phyloP scores from a whole-genome alignment of 2,329 filamentous ascomycete species.

The Anthostomella pinea region DNA sequence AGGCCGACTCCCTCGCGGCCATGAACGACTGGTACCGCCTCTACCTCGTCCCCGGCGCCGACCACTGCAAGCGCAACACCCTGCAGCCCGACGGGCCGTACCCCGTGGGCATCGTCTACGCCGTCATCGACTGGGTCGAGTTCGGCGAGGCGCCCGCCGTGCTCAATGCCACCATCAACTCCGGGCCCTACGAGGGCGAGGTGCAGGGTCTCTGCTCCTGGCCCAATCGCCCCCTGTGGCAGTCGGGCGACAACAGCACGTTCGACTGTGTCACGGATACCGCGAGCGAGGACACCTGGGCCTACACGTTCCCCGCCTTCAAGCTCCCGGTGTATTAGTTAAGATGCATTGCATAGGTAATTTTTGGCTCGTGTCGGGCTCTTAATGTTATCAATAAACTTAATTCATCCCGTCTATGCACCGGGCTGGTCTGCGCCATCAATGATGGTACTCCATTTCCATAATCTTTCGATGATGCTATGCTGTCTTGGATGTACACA shows the following conservation, averaged over 20 bases:
- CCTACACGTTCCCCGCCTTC: no score
- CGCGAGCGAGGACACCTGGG: no score
- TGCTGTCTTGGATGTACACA: no score
- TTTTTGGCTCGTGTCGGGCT: no score
- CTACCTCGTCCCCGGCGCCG: conserved; percentile 52
- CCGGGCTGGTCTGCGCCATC: no score
- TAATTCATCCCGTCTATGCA: no score
- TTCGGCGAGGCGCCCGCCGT: conserved; percentile 45
- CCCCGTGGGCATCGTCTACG: conserved; percentile 62
- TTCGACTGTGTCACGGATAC: conserved; percentile 29
- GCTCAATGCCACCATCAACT: conserved; percentile 38
- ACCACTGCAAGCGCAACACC: conserved; percentile 47
- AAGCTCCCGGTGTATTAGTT: no score
- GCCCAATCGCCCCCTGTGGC: conserved; percentile 35
- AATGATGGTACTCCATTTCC: no score
- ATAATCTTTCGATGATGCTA: no score
- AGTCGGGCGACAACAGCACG: conserved; percentile 17
- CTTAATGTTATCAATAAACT: no score
- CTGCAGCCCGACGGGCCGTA: conserved; percentile 44
- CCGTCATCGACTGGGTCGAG: conserved; percentile 65
- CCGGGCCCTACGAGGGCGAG: conserved; percentile 31
- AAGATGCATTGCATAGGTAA: no score
- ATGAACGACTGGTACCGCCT: conserved; percentile 53
- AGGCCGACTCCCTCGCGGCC: conserved; percentile 37
- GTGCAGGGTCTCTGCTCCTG: conserved; percentile 38